A percentile compares a stretch with the other conserved stretches of the same genome.
These are phyloP conservation scores for Blastomyces percursus DNA, from an alignment of 2,329 filamentous ascomycete genomes.

Conservation along the genomic window DNA sequence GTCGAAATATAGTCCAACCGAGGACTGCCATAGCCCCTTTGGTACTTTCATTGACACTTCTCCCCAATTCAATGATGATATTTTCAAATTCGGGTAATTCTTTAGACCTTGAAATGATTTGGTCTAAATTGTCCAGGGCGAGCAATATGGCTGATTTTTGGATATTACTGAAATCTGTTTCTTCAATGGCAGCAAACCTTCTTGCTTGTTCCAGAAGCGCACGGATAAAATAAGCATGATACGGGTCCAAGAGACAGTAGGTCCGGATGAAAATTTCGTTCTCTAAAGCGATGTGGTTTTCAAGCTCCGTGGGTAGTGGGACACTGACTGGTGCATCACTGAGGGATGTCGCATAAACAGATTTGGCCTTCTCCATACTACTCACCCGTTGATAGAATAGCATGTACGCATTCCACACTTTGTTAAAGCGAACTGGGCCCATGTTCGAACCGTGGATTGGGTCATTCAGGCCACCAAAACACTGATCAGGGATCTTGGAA, in stretches of 20 bases:
- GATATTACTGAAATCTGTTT: conserved; percentile 37
- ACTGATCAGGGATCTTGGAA: conserved; percentile 58
- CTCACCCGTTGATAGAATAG: conserved; percentile 84
- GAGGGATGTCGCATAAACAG: conserved; percentile 34
- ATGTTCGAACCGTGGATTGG: conserved; percentile 38
- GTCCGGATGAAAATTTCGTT: conserved; percentile 64
- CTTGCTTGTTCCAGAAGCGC: conserved; percentile 50
- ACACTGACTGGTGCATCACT: conserved; percentile 42
- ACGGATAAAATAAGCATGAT: conserved; percentile 57
- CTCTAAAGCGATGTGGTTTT: conserved; percentile 52
- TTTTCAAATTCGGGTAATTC: conserved; percentile 53
- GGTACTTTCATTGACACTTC: conserved; percentile 41
- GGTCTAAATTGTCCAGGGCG: conserved; percentile 55
- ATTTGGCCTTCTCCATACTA: conserved; percentile 47
- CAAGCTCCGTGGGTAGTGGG: conserved; percentile 35
- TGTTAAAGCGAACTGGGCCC: conserved; percentile 45
- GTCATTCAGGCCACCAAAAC: conserved; percentile 64
- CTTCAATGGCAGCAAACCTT: conserved; percentile 34
- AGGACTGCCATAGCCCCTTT: conserved; percentile 50
- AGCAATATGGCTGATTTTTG: conserved; percentile 36
- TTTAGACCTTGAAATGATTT: conserved; percentile 61
- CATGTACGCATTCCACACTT: conserved; percentile 86
- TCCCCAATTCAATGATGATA: conserved; percentile 44
- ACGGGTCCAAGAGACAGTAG: conserved; percentile 67
- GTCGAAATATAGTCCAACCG: conserved; percentile 48